Evolutionary conservation across 140 eudicot species (phyloP).

Genomic region (Senecio squalidus): DNA sequence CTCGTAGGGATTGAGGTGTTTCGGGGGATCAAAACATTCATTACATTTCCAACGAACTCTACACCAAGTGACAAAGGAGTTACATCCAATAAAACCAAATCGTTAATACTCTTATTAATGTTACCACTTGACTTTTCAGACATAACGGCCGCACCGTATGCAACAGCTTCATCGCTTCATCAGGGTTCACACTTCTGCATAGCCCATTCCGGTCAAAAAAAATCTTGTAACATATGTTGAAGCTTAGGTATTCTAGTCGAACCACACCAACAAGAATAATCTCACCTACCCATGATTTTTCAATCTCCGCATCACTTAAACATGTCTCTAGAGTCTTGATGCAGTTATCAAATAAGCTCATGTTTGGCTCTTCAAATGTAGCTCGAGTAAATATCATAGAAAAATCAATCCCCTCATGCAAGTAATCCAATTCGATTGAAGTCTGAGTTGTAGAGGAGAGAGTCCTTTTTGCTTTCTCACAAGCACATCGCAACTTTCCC

Average conservation of each 20-base stretch:
- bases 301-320: neutral
- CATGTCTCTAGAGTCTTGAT: neutral
- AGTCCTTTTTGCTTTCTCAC: neutral
- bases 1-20: slow-evolving; percentile 22
- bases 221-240: neutral
- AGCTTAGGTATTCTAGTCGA: neutral
- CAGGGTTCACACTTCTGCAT: neutral
- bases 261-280: neutral
- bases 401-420: slow-evolving; percentile 13
- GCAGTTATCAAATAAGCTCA: neutral
- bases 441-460: neutral
- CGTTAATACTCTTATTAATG: neutral
- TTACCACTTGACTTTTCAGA: neutral
- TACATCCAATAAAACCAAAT: slow-evolving; percentile 12
- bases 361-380: slow-evolving; percentile 5
- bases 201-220: neutral
- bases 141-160: slow-evolving; percentile 11
- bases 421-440: neutral
- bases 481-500: neutral
- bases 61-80: slow-evolving; percentile 26
- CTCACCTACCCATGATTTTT: neutral
- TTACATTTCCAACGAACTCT: neutral
- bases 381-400: slow-evolving; percentile 10
- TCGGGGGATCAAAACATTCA: slow-evolving; percentile 11
- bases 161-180: slow-evolving; percentile 5